Base-by-base conservation (phyloP, 352 stramenopile species). In the Phytophthora idaei region DNA sequence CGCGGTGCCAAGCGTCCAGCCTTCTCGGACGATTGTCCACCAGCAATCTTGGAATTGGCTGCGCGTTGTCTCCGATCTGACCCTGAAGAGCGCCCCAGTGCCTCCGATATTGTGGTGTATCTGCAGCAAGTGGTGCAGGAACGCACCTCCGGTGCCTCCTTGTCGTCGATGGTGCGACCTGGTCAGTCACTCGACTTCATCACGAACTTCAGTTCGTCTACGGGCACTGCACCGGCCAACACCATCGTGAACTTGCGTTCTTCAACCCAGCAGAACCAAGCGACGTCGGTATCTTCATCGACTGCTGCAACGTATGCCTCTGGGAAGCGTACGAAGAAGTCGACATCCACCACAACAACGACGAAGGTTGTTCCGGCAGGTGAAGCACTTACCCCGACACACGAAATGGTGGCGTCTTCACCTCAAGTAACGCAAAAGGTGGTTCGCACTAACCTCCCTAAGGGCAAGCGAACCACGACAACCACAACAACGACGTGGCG, bases 11-110 rank as follows among this genome's bases (percentile, higher is more conserved):
- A 85, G 31, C 73, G 78, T 11, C 78, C 80, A 5, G 59, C 67
- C 28, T 92, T 92, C 63, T 77, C 74, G 3, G 67, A 81, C 31
- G 64, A 80, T 2, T 90, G 80, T n/a, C 82, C 81, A 0, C 69
- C 54, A 15, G 42, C 62, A 32, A 81, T 92, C 29, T 66, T 87
- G 14, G 71, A 87, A 15, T 55, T 92, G 5, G 81, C 81, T 12
- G 57, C 75, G 0, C 61, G 61, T 3, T 92, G 84, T 51, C 69
- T 90, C 3, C 57, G 78, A 9, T 52, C 83, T 10, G 77, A 92
- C n/a, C 81, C 83, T 3, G 46, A 66, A 50, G 61, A 89, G 41
- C 83, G 83, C 6, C 83, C 83, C 6, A 89, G 74, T 9, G 81
- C 83, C 1, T 69, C 77, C 2, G 74, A 89, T 21, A 78, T 90